Evolutionary conservation across 2,329 filamentous ascomycete genomes (phyloP), one percentile per base, ranked within the genome.

Genomic region (Aspergillus sp.): DNA sequence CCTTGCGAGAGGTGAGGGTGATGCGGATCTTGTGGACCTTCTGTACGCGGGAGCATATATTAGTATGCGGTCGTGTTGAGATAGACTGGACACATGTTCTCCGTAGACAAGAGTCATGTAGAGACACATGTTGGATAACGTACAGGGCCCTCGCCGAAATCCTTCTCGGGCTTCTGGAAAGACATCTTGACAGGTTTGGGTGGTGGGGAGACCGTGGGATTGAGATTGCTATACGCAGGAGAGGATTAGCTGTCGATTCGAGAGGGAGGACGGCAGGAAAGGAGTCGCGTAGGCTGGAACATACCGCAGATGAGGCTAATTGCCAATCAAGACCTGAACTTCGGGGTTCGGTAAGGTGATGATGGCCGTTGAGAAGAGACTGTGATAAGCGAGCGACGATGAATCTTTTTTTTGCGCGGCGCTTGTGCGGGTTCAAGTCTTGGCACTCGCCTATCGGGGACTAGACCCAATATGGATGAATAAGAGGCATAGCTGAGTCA

Each of bases 1-100:
- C 93, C 82, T 96, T 96, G 82, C 90, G 89, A 71, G 85, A 89
- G 77, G 92, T 94, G 71, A 96, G 84, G 78, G 93, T 97, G 85
- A 97, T 96, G 76, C 93, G 90, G 85, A 95, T 95, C 82, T 92
- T 91, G 87, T 95, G 90, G 82, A 88, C 88, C 87, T 95, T 95
- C 85, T 88, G 65, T 64, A 65, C 48, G 41, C 41, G 11, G 32
- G 56, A 50, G 11, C 40, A 50, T 20, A 17, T 16, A 38, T 50
- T 50, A 50, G 40, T 45, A 17, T 16, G 35, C 10, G 7, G 19
- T 26, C 2, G 30, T 20, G 9, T 20, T 42, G 17, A 22, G 5
- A 30, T 30, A 11, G 26, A 30, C 9, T 9, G 8, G 26, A 30
- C 26, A 30, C 3, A 3, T 22, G 22, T 22, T 30, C 26, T 3